phyloP scores from a whole-genome alignment of 2,329 filamentous ascomycete genomes.

The Hypoxylon sp. region DNA sequence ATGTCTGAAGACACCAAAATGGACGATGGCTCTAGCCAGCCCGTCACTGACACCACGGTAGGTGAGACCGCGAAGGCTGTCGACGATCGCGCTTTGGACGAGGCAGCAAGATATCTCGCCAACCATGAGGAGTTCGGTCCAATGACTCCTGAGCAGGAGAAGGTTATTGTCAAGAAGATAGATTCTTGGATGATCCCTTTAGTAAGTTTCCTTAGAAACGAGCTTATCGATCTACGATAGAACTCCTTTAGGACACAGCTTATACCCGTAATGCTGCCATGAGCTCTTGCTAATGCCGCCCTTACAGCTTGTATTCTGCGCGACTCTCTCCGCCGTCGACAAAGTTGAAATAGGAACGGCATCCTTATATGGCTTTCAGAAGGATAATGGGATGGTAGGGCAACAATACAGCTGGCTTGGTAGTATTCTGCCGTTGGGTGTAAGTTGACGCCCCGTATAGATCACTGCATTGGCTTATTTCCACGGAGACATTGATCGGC shows the following conservation, averaged over 20 bases:
- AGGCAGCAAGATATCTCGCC: slow-evolving; percentile 46
- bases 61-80: slow-evolving; percentile 38
- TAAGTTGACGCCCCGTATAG: slow-evolving; percentile 28
- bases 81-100: slow-evolving; percentile 41
- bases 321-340: slow-evolving; percentile 54
- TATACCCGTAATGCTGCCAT: neutral
- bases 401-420: slow-evolving; percentile 55
- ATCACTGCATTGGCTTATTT: slow-evolving; percentile 1
- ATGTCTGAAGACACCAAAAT: slow-evolving; percentile 35
- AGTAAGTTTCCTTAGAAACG: slow-evolving; percentile 33
- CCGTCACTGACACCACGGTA: slow-evolving; percentile 25
- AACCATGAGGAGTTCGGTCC: slow-evolving; percentile 45
- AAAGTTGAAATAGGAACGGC: slow-evolving; percentile 55
- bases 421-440: slow-evolving; percentile 52
- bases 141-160: slow-evolving; percentile 53
- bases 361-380: slow-evolving; percentile 55
- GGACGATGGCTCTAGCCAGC: slow-evolving; percentile 18
- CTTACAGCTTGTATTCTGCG: slow-evolving; percentile 50
- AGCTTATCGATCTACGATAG: neutral
- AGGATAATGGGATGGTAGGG: slow-evolving; percentile 53
- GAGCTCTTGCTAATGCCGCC: slow-evolving; percentile 10
- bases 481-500: slow-evolving; percentile 44
- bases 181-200: slow-evolving; percentile 51
- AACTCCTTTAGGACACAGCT: neutral
- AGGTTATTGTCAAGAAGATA: slow-evolving; percentile 50